Conservation (phyloP, 2,329 filamentous ascomycete species). For the Phyllosticta capitalensis region DNA sequence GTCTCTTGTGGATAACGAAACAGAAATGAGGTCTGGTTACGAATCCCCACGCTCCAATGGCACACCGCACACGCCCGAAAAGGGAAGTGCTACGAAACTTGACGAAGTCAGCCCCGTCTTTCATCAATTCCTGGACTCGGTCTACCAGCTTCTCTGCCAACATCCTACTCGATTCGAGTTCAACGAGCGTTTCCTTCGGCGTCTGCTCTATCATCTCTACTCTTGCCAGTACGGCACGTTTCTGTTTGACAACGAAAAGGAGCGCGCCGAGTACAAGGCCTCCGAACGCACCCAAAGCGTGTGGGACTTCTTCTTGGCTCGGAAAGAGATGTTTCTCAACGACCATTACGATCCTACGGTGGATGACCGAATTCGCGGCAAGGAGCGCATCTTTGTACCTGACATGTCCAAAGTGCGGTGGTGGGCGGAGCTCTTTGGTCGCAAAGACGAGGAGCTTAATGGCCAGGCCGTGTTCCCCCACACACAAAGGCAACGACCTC, state of each 20-base stretch:
- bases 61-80: conserved; percentile 32
- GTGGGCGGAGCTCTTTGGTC: conserved; percentile 85
- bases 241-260: conserved; percentile 87
- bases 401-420: conserved; percentile 69
- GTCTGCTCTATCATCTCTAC: conserved; percentile 86
- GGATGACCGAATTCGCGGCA: conserved; percentile 69
- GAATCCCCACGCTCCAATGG: conserved; percentile 19
- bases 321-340: conserved; percentile 74
- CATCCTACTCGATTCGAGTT: conserved; percentile 87
- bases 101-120: conserved; percentile 94
- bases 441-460: conserved; percentile 91
- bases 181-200: conserved; percentile 84
- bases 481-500: background rate
- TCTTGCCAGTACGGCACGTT: conserved; percentile 97
- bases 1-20: conserved; percentile 53
- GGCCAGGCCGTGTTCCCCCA: conserved; percentile 30
- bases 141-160: conserved; percentile 81
- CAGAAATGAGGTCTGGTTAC: conserved; percentile 26
- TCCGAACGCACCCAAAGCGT: conserved; percentile 71
- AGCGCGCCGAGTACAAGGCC: conserved; percentile 62
- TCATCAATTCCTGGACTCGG: conserved; percentile 92
- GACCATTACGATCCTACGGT: conserved; percentile 63
- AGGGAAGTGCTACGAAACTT: conserved; percentile 60
- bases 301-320: conserved; percentile 89
- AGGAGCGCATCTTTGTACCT: conserved; percentile 78